Base-by-base conservation (phyloP, 164 flowering plant species). In the Stephania japonica region DNA sequence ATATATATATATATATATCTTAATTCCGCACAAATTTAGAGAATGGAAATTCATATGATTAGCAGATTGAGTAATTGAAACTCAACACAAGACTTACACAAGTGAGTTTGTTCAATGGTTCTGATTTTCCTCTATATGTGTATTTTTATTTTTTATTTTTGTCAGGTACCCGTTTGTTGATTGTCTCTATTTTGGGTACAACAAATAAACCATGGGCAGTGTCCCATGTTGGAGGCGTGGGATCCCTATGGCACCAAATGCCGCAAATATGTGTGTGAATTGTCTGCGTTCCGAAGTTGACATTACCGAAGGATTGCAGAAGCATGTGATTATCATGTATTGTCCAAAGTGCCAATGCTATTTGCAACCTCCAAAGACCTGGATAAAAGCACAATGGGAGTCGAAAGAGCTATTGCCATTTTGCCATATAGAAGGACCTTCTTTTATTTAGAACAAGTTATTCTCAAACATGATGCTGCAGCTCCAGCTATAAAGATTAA, bases 151-250 rank as follows among this genome's bases (percentile, higher is more conserved):
- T n/a, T n/a, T n/a, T n/a, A n/a, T n/a, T n/a, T n/a, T n/a, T n/a
- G n/a, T n/a, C n/a, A n/a, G n/a, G n/a, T n/a, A n/a, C n/a, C n/a
- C n/a, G 38, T 32, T 2, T 32, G 38, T 32, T 2, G 38, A 32
- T 59, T n/a, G 64, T 21, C 7, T 59, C 24, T 6, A 8, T 59
- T 19, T 59, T 8, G 2, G 24, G 81, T 84, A n/a, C 86, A 75
- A 10, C 87, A 86, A 66, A 89, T 86, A 86, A 66, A 89, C 93
- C 1, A 42, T 83, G 6, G 93, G 89, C 16, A 85, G 74, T 41
- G 89, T 89, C 49, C 74, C 86, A 44, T 89, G 93, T 72, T 89
- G 93, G 83, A 84, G 83, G 71, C 87, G 93, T 71, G 91, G 93
- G 25, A 76, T 85, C 27, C 67, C 77, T 8, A 87, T 89, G 86